These are phyloP conservation scores for Paxillus rubicundulus DNA, from an alignment of 768 basidiomycete genomes.

Conservation along the genomic window DNA sequence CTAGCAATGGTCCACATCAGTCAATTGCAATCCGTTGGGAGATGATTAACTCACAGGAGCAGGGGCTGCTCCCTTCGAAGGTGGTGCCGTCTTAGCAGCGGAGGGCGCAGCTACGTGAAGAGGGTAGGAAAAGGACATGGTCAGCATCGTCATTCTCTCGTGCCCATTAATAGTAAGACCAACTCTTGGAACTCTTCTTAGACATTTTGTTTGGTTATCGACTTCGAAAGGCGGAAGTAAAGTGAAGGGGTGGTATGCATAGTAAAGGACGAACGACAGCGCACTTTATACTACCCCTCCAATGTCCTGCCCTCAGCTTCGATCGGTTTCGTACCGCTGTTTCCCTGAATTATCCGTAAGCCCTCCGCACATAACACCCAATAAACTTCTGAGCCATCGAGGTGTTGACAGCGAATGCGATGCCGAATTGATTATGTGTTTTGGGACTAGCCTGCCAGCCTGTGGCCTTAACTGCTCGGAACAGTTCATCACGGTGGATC, in stretches of 20 bases:
- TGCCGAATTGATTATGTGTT: constrained; percentile 4
- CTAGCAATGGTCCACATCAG: constrained; percentile 7
- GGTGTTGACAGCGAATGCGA: constrained; percentile 8
- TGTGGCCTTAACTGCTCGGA: background rate
- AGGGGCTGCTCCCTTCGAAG: constrained; percentile 20
- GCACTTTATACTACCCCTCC: constrained; percentile 24
- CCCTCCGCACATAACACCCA: constrained; percentile 7
- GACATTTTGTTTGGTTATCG: constrained; percentile 19
- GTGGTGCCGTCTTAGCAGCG: constrained; percentile 17
- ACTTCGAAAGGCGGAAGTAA: background rate
- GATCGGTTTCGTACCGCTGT: constrained; percentile 16
- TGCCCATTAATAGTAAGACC: constrained; percentile 14
- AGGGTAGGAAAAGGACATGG: constrained; percentile 3
- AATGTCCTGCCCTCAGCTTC: constrained; percentile 29
- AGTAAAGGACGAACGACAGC: background rate
- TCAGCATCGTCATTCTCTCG: constrained; percentile 8
- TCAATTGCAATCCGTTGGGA: background rate
- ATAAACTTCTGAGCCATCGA: background rate
- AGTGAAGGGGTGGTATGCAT: background rate
- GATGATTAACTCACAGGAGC: constrained; percentile 12
- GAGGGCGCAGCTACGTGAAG: constrained; percentile 11
- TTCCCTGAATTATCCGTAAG: constrained; percentile 4
- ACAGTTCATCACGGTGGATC: background rate
- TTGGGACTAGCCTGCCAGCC: constrained; percentile 5
- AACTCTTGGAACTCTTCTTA: constrained; percentile 26